Conservation (phyloP, 306 rosid genomes). For the Casuarina equisetifolia region DNA sequence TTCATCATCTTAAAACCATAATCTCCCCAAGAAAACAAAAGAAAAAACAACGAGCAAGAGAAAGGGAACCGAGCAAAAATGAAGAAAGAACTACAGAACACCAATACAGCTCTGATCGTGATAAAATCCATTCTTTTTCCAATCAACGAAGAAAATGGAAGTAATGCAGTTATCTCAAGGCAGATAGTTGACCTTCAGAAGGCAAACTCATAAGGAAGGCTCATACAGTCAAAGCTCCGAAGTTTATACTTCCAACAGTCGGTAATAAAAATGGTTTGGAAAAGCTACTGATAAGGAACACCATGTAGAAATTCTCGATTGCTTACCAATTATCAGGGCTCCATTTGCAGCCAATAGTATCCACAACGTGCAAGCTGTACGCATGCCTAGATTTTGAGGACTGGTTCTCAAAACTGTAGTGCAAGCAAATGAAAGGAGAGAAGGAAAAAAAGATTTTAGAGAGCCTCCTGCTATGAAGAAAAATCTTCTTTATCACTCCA, state of each 20-base stretch:
- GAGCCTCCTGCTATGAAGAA: constrained; percentile 10
- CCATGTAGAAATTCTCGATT: neutral
- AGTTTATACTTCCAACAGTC: neutral
- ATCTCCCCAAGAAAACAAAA: neutral
- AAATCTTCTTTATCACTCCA: constrained; percentile 3
- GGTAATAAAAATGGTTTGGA: neutral
- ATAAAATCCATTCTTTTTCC: no score
- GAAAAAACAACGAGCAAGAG: neutral
- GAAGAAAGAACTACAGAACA: no score
- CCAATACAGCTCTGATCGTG: no score
- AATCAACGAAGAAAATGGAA: no score
- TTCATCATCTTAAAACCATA: neutral
- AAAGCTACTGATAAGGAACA: neutral
- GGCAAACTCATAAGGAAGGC: neutral
- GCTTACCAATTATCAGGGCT: constrained; percentile 86
- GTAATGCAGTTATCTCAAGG: no score
- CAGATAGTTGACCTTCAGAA: neutral
- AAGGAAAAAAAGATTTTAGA: constrained; percentile 1
- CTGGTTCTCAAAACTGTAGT: constrained; percentile 82
- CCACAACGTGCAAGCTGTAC: constrained; percentile 84
- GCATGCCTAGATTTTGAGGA: constrained; percentile 94
- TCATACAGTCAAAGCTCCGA: neutral
- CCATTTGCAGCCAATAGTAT: constrained; percentile 91
- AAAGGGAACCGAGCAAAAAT: no score
- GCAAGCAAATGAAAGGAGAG: constrained; percentile 20